phyloP scores from a whole-genome alignment of 1,284 basidiomycete species.

The Rugosomyces carneus region DNA sequence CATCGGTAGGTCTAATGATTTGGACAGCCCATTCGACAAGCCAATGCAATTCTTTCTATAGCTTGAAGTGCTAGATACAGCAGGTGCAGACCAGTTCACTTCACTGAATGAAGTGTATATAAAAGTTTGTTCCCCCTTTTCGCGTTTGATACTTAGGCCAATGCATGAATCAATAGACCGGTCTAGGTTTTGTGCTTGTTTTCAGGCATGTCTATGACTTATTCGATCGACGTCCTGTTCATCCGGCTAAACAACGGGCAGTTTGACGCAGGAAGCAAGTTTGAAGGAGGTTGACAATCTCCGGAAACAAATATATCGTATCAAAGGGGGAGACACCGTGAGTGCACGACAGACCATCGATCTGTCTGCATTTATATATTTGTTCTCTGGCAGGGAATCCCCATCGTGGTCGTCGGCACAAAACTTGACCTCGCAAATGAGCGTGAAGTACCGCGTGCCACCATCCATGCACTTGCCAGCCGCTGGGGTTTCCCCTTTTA shows the following conservation, averaged over 20 bases:
- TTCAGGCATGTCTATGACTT: slow-evolving; percentile 52
- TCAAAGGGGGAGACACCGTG: slow-evolving; percentile 66
- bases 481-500: slow-evolving; percentile 76
- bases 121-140: slow-evolving; percentile 39
- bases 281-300: slow-evolving; percentile 74
- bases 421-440: slow-evolving; percentile 82
- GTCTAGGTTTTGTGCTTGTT: slow-evolving; percentile 75
- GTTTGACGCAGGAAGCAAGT: slow-evolving; percentile 68
- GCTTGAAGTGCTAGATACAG: slow-evolving; percentile 87
- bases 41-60: too few species aligned
- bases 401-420: slow-evolving; percentile 85
- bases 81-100: slow-evolving; percentile 83
- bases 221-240: slow-evolving; percentile 2
- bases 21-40: too few species aligned
- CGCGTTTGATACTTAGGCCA: not conserved
- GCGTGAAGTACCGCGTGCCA: slow-evolving; percentile 67
- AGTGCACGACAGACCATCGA: slow-evolving; percentile 18
- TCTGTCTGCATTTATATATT: not conserved
- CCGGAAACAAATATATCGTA: slow-evolving; percentile 73
- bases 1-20: slow-evolving; percentile 44
- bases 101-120: slow-evolving; percentile 77
- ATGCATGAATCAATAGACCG: slow-evolving; percentile 38
- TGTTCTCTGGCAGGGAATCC: slow-evolving; percentile 42
- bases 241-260: slow-evolving; percentile 3
- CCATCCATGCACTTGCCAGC: slow-evolving; percentile 59